Percentiles rank a stretch among this genome's conserved stretches.
Evolutionary conservation across 257 asterid genomes (phyloP).

Genomic region (Vinca minor): DNA sequence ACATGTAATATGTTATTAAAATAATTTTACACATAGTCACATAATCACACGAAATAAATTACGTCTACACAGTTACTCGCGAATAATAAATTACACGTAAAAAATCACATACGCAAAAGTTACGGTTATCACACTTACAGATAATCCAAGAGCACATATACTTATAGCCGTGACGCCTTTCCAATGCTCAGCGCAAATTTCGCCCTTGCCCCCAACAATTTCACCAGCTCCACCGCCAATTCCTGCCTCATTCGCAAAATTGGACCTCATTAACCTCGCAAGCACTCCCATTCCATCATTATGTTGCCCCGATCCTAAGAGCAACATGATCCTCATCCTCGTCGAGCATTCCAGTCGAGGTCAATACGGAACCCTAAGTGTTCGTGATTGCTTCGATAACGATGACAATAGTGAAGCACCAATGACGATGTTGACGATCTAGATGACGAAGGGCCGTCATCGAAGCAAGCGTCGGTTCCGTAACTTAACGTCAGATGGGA

Average conservation of each 20-base stretch:
- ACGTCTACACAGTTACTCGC: too few relatives aligned
- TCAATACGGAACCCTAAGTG: constrained; percentile 55
- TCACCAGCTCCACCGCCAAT: constrained; percentile 21
- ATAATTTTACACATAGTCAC: too few relatives aligned
- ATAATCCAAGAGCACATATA: constrained; percentile 70
- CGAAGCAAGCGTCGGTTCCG: constrained; percentile 66
- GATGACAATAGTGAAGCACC: constrained; percentile 20
- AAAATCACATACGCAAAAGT: too few relatives aligned
- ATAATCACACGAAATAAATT: too few relatives aligned
- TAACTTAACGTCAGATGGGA: constrained; percentile 80
- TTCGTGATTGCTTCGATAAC: constrained; percentile 38
- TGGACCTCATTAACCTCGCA: constrained; percentile 70
- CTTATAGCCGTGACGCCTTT: constrained; percentile 63
- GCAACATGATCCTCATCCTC: constrained; percentile 95
- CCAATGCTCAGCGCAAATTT: constrained; percentile 71
- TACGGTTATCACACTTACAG: too few relatives aligned
- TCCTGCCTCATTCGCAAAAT: constrained; percentile 49
- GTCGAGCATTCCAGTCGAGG: constrained; percentile 76
- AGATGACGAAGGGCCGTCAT: constrained; percentile 59
- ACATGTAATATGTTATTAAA: too few relatives aligned
- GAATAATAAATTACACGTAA: too few relatives aligned
- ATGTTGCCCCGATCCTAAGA: constrained; percentile 82
- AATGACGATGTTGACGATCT: constrained; percentile 36
- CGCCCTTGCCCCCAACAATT: constrained; percentile 20
- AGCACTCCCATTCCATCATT: constrained; percentile 88